Base-by-base conservation (phyloP, 1,284 basidiomycete genomes). In the Exobasidium rhododendri region DNA sequence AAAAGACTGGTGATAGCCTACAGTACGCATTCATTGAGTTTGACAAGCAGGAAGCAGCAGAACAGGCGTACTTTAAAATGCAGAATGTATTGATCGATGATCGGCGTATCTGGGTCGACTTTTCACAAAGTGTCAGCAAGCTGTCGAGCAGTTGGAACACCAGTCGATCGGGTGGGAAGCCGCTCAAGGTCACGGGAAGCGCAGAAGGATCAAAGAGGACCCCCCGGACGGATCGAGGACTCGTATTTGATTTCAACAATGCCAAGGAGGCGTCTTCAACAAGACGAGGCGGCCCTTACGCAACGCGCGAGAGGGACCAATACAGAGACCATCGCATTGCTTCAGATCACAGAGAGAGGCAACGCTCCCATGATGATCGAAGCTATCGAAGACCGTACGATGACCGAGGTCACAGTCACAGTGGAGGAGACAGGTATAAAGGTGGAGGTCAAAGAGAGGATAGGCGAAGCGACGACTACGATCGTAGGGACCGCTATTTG, bases 1-100 rank as follows among this genome's bases (percentile, higher is more conserved):
- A 93, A 80, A 90, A 88, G 81, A 94, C 92, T 4, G 94, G 94
- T 0, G 96, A 98, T 80, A 92, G 89, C 46, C 81, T 99, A 64
- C 94, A 98, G 80, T 99, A 98, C 79, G 94, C 96, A 1, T 98
- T 99, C 77, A 93, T 99, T 74, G 96, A 98, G 81, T 99, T 97
- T 82, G 93, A 96, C 79, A 89, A 90, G 79, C 83, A 88, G 52
- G 90, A 92, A 63, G 88, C 92, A 46, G 94, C 94, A 1, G 94
- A 98, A 79, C 88, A 92, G 88, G 94, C 92, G 14, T 99, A 98
- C 81, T 94, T 97, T 83, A 98, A 97, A 81, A 99, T 99, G 94
- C 94, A 98, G 80, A 97, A 97, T 75, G 94, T 98, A 0, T 83
- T 99, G 6, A 90, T 99, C n/a, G 94, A 99, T 79, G 96, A 99